phyloP scores from a whole-genome alignment of 2,329 filamentous ascomycete genomes.

The Phialophora chinensis region DNA sequence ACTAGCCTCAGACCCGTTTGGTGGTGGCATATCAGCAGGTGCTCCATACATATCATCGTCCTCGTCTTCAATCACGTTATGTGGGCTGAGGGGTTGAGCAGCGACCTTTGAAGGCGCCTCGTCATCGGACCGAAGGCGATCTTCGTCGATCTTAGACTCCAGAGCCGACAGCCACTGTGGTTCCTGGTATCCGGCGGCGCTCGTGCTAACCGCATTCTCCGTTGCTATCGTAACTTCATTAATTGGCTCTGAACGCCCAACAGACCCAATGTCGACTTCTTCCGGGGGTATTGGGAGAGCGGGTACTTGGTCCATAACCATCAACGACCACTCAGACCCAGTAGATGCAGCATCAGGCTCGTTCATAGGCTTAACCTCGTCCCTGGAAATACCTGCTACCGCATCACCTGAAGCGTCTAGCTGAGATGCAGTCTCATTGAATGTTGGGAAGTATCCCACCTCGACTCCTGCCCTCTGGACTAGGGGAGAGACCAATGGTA shows the following conservation, averaged over 20 bases:
- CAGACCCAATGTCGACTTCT: background rate
- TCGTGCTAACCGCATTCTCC: background rate
- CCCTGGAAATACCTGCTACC: background rate
- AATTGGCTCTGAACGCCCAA: background rate
- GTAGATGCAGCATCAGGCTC: background rate
- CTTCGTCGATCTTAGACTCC: slow-evolving; percentile 22
- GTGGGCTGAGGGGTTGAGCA: background rate
- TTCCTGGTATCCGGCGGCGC: background rate
- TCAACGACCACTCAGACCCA: slow-evolving; percentile 8
- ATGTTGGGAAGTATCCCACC: slow-evolving; percentile 44
- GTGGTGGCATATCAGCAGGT: slow-evolving; percentile 7
- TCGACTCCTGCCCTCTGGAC: slow-evolving; percentile 40
- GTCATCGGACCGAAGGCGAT: slow-evolving; percentile 12
- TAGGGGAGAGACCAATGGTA: slow-evolving; percentile 50
- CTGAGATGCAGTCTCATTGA: slow-evolving; percentile 29
- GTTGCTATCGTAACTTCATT: background rate
- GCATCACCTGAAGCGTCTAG: slow-evolving; percentile 33
- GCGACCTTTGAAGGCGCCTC: background rate
- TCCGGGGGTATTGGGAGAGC: background rate
- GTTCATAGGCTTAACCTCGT: background rate
- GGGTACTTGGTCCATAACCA: background rate
- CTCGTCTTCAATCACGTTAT: slow-evolving; percentile 15
- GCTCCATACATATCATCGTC: slow-evolving; percentile 34
- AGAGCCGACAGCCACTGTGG: slow-evolving; percentile 18
- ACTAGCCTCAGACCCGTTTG: background rate